A percentile compares a stretch with the other conserved stretches of the same genome.
Conservation (phyloP, 192 early-diverging fungal species). For the Backusella australiensis region DNA sequence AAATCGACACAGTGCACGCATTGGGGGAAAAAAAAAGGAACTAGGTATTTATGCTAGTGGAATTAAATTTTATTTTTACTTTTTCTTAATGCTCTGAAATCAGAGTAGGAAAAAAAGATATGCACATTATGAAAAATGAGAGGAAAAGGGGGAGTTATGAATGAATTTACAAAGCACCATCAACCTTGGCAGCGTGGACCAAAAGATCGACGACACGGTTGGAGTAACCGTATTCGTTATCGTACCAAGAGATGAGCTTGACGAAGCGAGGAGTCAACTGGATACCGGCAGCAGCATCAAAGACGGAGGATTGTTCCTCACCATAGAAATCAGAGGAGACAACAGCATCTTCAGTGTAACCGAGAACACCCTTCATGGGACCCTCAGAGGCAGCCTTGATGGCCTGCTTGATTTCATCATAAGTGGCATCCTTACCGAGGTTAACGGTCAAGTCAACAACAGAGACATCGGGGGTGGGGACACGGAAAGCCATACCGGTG, state of each 20-base stretch:
- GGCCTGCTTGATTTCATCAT: too few species aligned
- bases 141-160: constrained; percentile 30
- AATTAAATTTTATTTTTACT: neutral
- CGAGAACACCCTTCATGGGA: constrained; percentile 85
- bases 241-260: constrained; percentile 97
- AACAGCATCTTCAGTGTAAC: constrained; percentile 57
- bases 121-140: neutral
- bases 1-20: too few species aligned
- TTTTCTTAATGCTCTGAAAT: too few species aligned
- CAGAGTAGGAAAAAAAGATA: neutral
- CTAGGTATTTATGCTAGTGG: too few species aligned
- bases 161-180: constrained; percentile 24
- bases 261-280: constrained; percentile 92
- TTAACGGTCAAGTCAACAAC: constrained; percentile 95
- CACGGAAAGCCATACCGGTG: constrained; percentile 99
- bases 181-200: constrained; percentile 59
- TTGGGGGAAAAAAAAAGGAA: too few species aligned
- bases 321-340: constrained; percentile 86
- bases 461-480: constrained; percentile 90
- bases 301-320: constrained; percentile 82
- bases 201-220: constrained; percentile 89
- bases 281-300: constrained; percentile 97
- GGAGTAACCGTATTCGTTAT: constrained; percentile 92
- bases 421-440: too few species aligned
- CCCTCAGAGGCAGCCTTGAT: constrained; percentile 67